Percentiles rank a stretch among this genome's conserved stretches.
Evolutionary conservation across 352 stramenopile species (phyloP).

Genomic region (Pythium diclinum): DNA sequence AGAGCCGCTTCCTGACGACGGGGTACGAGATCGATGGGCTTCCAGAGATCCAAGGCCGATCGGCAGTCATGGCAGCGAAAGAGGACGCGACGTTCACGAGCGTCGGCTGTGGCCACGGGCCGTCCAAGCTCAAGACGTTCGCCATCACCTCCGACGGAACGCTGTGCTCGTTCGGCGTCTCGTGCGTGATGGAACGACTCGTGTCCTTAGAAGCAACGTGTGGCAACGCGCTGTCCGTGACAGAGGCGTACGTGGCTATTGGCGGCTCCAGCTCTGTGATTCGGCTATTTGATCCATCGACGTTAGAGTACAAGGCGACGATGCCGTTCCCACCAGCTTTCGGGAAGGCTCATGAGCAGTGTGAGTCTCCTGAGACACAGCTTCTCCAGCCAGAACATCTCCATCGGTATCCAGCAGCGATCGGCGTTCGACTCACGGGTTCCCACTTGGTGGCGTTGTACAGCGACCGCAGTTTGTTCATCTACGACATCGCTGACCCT

Average conservation of each 20-base stretch:
- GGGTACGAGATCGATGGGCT: slow-evolving; percentile 53
- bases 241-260: slow-evolving; percentile 65
- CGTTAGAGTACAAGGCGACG: slow-evolving; percentile 68
- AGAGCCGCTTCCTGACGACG: slow-evolving; percentile 48
- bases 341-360: slow-evolving; percentile 37
- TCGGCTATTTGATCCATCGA: slow-evolving; percentile 68
- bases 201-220: slow-evolving; percentile 62
- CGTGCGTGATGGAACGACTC: slow-evolving; percentile 69
- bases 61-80: slow-evolving; percentile 59
- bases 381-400: slow-evolving; percentile 49
- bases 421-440: slow-evolving; percentile 59
- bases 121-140: slow-evolving; percentile 65
- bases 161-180: slow-evolving; percentile 72
- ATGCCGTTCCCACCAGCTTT: slow-evolving; percentile 77
- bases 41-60: slow-evolving; percentile 54
- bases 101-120: slow-evolving; percentile 57
- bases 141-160: slow-evolving; percentile 66
- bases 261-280: slow-evolving; percentile 62
- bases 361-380: slow-evolving; percentile 5
- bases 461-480: slow-evolving; percentile 76
- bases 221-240: slow-evolving; percentile 75
- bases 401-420: slow-evolving; percentile 51
- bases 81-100: slow-evolving; percentile 64
- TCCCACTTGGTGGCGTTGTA: slow-evolving; percentile 70
- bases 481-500: slow-evolving; percentile 63